Percentiles rank a stretch among this genome's conserved stretches.
Evolutionary conservation across 768 basidiomycete species (phyloP).

Genomic region (Calocera viscosa): DNA sequence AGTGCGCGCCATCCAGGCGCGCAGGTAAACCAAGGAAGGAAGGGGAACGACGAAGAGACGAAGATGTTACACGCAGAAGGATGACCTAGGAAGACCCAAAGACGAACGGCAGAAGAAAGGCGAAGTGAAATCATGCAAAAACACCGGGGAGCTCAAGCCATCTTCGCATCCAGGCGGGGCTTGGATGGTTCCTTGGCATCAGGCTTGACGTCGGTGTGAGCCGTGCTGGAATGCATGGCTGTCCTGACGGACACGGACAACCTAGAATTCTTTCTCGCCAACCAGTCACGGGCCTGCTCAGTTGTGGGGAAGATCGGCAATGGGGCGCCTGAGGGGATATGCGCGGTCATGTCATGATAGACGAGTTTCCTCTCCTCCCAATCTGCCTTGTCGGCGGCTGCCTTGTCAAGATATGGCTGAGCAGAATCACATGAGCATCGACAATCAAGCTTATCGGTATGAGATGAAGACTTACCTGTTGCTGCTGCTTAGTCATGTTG

Average conservation of each 20-base stretch:
- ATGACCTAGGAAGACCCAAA: too few species aligned
- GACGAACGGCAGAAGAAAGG: too few species aligned
- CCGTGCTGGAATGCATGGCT: neutral
- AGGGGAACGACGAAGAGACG: too few species aligned
- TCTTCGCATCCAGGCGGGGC: neutral
- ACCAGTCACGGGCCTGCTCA: neutral
- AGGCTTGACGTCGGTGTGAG: neutral
- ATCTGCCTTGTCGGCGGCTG: neutral
- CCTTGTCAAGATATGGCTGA: slow-evolving; percentile 1
- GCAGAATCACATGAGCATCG: neutral
- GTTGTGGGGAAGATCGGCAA: neutral
- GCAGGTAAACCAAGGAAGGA: too few species aligned
- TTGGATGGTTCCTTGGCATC: neutral
- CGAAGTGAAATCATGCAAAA: too few species aligned
- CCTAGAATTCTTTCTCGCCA: neutral
- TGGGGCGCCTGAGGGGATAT: neutral
- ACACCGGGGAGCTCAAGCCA: too few species aligned
- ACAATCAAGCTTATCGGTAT: neutral
- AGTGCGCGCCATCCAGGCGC: too few species aligned
- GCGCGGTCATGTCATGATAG: neutral
- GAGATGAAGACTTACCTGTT: slow-evolving; percentile 49
- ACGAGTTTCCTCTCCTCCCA: neutral
- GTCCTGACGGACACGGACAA: neutral
- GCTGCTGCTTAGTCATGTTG: slow-evolving; percentile 83
- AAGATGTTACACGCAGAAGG: too few species aligned